A percentile compares a stretch with the other conserved stretches of the same genome.
phyloP scores from a whole-genome alignment of 768 basidiomycete species.

The Boletus barrowsii region DNA sequence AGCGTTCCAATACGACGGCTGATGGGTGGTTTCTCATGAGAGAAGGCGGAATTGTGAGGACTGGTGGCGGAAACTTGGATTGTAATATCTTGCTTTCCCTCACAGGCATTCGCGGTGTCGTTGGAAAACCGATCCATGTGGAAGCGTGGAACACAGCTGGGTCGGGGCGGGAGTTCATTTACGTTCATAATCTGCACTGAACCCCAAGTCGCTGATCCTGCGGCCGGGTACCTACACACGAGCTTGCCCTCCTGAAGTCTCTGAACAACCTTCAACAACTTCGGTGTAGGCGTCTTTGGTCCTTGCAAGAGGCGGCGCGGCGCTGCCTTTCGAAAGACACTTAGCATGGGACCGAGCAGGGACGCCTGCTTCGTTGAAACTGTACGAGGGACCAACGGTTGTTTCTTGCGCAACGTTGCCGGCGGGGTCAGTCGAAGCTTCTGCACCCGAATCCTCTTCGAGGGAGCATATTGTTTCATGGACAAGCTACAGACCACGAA shows the following conservation, averaged over 20 bases:
- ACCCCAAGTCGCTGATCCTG: not conserved
- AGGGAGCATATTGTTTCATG: not conserved
- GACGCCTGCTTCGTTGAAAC: not conserved
- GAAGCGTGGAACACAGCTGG: not conserved
- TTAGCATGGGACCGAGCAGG: not conserved
- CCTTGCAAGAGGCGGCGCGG: not conserved
- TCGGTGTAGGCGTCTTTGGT: not conserved
- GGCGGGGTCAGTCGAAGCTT: not conserved
- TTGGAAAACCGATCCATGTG: not conserved
- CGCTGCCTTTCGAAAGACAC: not conserved
- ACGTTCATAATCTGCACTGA: not conserved
- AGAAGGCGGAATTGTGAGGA: too few relatives aligned
- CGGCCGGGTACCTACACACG: too few relatives aligned
- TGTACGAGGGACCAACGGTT: not conserved
- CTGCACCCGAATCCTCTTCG: not conserved
- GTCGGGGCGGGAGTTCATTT: not conserved
- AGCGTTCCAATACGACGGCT: not conserved
- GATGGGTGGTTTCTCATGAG: too few relatives aligned
- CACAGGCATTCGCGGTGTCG: not conserved
- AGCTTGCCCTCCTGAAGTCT: not conserved
- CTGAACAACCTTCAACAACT: not conserved
- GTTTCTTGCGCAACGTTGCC: not conserved
- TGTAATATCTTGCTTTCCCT: not conserved
- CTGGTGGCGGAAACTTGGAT: not conserved
- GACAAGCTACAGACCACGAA: slow-evolving; percentile 2